Evolutionary conservation across 306 rosid genomes (phyloP).

Genomic region (Datisca glomerata): DNA sequence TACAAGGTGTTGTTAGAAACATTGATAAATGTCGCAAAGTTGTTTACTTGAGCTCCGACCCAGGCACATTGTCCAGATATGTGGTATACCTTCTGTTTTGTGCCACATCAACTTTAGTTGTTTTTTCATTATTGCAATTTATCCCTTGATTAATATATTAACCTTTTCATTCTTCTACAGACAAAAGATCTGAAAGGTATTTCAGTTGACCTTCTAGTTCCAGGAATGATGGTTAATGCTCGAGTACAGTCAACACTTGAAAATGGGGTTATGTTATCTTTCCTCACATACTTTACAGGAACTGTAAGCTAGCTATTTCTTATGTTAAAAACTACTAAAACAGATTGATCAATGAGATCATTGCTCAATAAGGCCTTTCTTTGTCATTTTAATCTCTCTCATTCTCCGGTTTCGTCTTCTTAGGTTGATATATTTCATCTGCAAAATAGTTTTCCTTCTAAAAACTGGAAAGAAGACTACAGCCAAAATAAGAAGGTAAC

Average conservation of each 20-base stretch:
- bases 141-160: slow-evolving; percentile 10
- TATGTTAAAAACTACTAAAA: background rate
- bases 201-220: slow-evolving; percentile 83
- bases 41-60: slow-evolving; percentile 58
- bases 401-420: slow-evolving; percentile 8
- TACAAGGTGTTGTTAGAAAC: slow-evolving; percentile 68
- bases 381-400: too few species aligned
- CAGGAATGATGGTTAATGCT: slow-evolving; percentile 91
- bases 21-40: slow-evolving; percentile 71
- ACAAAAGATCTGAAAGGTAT: slow-evolving; percentile 82
- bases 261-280: slow-evolving; percentile 87
- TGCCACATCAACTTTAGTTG: background rate
- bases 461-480: slow-evolving; percentile 64
- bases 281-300: slow-evolving; percentile 87
- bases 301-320: slow-evolving; percentile 50
- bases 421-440: slow-evolving; percentile 90
- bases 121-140: slow-evolving; percentile 4
- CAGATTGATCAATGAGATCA: slow-evolving; percentile 12
- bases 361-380: too few species aligned
- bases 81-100: slow-evolving; percentile 32
- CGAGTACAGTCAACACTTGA: slow-evolving; percentile 72
- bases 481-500: slow-evolving; percentile 66
- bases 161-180: slow-evolving; percentile 30
- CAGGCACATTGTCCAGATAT: slow-evolving; percentile 51
- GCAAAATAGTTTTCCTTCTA: slow-evolving; percentile 45